These are phyloP conservation scores for Ananas comosus DNA, from an alignment of 176 grass and related monocot genomes.

Conservation along the genomic window DNA sequence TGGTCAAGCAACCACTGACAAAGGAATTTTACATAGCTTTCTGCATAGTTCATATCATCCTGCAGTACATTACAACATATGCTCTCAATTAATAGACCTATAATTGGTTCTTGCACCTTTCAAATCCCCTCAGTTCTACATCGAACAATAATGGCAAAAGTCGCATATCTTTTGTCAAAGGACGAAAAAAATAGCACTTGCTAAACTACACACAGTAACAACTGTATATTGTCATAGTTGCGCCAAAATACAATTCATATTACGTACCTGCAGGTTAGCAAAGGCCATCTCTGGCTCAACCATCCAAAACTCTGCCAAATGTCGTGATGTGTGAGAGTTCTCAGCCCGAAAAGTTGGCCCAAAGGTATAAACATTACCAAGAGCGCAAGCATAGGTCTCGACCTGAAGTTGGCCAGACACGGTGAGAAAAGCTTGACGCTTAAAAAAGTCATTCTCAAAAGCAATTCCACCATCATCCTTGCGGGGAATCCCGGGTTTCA, in stretches of 20 bases:
- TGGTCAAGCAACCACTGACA: conserved; percentile 87
- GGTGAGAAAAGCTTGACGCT: conserved; percentile 86
- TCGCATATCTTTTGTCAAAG: neutral
- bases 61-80: conserved; percentile 22
- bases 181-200: neutral
- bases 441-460: conserved; percentile 79
- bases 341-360: conserved; percentile 94
- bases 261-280: conserved; percentile 78
- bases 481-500: conserved; percentile 65
- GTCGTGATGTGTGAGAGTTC: conserved; percentile 77
- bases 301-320: conserved; percentile 99
- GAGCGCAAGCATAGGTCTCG: conserved; percentile 83
- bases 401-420: conserved; percentile 96
- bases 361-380: conserved; percentile 91
- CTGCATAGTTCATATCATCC: conserved; percentile 94
- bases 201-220: no score
- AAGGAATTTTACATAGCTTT: conserved; percentile 78
- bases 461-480: conserved; percentile 61
- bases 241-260: neutral
- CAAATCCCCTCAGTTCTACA: neutral
- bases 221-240: neutral
- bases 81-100: conserved; percentile 6
- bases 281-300: conserved; percentile 97
- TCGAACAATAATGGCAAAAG: neutral
- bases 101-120: neutral